Conservation (phyloP, 2,329 filamentous ascomycete genomes). For the Colletotrichum sublineola region DNA sequence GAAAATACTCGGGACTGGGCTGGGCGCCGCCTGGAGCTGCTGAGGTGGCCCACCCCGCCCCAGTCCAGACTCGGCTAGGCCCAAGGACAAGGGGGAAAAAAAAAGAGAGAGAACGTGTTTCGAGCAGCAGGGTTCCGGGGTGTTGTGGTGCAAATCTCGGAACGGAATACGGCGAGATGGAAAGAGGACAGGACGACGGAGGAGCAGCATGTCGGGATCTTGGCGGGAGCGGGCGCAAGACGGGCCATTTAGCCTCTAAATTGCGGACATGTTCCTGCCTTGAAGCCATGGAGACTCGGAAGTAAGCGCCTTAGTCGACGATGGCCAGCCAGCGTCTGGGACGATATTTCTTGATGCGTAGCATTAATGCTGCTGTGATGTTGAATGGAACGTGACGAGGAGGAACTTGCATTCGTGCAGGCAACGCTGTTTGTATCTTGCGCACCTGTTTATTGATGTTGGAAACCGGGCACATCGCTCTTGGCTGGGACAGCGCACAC, state of each 20-base stretch:
- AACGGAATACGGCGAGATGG: conserved; percentile 33
- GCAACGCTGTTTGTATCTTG: not conserved
- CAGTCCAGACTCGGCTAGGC: not conserved
- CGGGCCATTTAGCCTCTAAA: conserved; percentile 7
- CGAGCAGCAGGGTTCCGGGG: conserved; percentile 7
- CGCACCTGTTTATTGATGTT: too few species aligned
- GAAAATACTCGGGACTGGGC: not conserved
- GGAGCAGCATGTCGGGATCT: not conserved
- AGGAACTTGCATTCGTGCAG: not conserved
- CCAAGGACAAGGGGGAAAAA: not conserved
- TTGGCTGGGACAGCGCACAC: too few species aligned
- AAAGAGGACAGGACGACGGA: conserved; percentile 37
- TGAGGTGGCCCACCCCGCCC: not conserved
- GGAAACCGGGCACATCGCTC: too few species aligned
- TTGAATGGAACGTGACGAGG: conserved; percentile 23
- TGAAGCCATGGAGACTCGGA: conserved; percentile 29
- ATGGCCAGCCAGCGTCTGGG: not conserved
- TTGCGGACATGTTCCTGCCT: not conserved
- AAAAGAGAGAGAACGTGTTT: not conserved
- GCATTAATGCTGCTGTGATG: conserved; percentile 12
- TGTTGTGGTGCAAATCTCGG: conserved; percentile 27
- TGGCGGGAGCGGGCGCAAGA: too few species aligned
- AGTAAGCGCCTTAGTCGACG: conserved; percentile 30
- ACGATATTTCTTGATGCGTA: not conserved
- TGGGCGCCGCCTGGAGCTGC: not conserved